A percentile compares a stretch with the other conserved stretches of the same genome.
Evolutionary conservation across 352 stramenopile genomes (phyloP).

Genomic region (Phytopythium vexans): DNA sequence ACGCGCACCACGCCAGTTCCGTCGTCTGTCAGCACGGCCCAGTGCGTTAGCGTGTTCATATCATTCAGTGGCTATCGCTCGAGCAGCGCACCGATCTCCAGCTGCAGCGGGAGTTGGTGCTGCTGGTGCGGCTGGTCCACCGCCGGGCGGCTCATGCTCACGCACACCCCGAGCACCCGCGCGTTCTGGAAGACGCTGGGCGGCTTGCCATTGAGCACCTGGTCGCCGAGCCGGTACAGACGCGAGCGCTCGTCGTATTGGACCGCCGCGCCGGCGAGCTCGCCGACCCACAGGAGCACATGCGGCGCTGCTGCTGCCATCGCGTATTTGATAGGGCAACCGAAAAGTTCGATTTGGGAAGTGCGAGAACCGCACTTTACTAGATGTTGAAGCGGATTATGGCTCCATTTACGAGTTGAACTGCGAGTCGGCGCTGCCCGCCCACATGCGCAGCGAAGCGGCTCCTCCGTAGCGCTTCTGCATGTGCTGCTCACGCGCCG

Average conservation of each 20-base stretch:
- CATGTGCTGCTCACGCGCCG: slow-evolving; percentile 49
- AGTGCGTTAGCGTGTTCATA: slow-evolving; percentile 5
- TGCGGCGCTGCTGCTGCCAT: neutral
- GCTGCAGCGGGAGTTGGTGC: slow-evolving; percentile 4
- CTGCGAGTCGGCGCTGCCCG: slow-evolving; percentile 70
- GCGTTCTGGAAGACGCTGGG: slow-evolving; percentile 12
- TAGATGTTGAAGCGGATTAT: neutral
- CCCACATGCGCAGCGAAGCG: slow-evolving; percentile 78
- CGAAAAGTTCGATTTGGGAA: neutral
- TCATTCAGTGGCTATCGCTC: slow-evolving; percentile 1
- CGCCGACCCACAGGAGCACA: slow-evolving; percentile 26
- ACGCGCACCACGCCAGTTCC: slow-evolving; percentile 29
- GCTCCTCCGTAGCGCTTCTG: slow-evolving; percentile 64
- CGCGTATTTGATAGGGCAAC: too few species aligned
- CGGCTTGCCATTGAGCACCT: neutral
- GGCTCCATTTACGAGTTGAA: slow-evolving; percentile 1
- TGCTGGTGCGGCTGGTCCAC: slow-evolving; percentile 5
- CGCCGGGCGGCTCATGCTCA: slow-evolving; percentile 3
- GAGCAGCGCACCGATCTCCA: slow-evolving; percentile 25
- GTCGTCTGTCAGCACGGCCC: slow-evolving; percentile 21
- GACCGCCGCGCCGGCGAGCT: slow-evolving; percentile 20
- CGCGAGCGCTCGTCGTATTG: slow-evolving; percentile 10
- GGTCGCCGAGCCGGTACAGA: slow-evolving; percentile 14
- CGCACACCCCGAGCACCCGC: slow-evolving; percentile 33
- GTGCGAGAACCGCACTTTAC: neutral